phyloP scores from a whole-genome alignment of 352 stramenopile species.

The Phytophthora idaei region DNA sequence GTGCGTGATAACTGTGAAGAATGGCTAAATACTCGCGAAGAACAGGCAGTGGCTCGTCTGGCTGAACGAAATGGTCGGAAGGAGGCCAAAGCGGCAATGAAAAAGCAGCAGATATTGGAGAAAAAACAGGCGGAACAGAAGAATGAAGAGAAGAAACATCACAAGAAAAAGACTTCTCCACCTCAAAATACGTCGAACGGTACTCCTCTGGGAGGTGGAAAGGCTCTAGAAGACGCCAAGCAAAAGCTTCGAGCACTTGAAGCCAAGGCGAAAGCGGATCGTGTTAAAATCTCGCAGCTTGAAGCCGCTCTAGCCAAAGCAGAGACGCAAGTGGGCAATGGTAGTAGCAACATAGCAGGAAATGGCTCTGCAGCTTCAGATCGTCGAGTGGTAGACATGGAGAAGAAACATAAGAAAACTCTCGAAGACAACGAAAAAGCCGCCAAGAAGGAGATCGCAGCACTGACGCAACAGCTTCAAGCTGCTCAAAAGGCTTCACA shows the following conservation, averaged over 20 bases:
- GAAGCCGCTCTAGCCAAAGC: conserved; percentile 65
- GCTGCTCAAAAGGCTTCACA: conserved; percentile 49
- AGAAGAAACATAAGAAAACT: conserved; percentile 83
- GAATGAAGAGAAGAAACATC: conserved; percentile 9
- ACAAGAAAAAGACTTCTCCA: conserved; percentile 29
- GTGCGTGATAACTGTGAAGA: conserved; percentile 51
- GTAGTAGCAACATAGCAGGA: conserved; percentile 20
- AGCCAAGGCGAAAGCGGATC: conserved; percentile 65
- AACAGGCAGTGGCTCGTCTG: conserved; percentile 25
- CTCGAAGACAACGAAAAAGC: conserved; percentile 72
- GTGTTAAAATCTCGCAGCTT: conserved; percentile 79
- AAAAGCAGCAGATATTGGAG: conserved; percentile 22
- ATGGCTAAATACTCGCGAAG: conserved; percentile 40
- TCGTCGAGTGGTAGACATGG: conserved; percentile 66
- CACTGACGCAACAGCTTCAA: conserved; percentile 57
- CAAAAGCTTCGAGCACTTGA: conserved; percentile 81
- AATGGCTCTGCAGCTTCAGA: conserved; percentile 39
- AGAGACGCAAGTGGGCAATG: conserved; percentile 39
- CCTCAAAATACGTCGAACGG: conserved; percentile 3
- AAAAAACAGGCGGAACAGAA: conserved; percentile 26
- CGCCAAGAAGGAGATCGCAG: conserved; percentile 51
- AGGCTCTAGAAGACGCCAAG: conserved; percentile 62
- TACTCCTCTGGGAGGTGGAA: conserved; percentile 13
- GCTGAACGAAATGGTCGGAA: conserved; percentile 24
- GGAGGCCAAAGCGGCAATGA: conserved; percentile 22